phyloP scores from a whole-genome alignment of 805 yeast genomes.

The Pichia thaimueangensis region DNA sequence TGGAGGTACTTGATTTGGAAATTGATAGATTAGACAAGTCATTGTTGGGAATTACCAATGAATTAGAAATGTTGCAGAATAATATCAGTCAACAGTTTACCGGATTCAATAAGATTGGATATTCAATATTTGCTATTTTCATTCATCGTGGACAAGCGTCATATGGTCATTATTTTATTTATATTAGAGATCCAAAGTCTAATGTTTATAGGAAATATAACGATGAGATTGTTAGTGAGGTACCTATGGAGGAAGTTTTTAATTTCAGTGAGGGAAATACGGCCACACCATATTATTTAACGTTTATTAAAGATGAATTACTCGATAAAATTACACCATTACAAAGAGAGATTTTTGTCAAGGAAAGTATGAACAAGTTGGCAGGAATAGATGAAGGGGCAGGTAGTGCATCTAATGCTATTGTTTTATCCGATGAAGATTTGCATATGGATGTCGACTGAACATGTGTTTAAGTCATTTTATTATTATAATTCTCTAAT shows the following conservation, averaged over 20 bases:
- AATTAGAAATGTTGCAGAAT: constrained; percentile 39
- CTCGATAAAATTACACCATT: constrained; percentile 59
- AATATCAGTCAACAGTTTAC: constrained; percentile 57
- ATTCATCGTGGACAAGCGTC: constrained; percentile 95
- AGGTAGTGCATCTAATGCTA: neutral
- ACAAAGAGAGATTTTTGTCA: constrained; percentile 36
- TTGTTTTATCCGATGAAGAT: neutral
- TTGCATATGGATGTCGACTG: constrained; percentile 4
- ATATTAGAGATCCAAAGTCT: constrained; percentile 68
- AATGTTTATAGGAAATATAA: constrained; percentile 82
- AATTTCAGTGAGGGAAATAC: constrained; percentile 63
- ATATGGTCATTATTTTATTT: constrained; percentile 96
- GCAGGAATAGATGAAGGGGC: too few relatives aligned
- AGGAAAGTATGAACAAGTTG: constrained; percentile 4
- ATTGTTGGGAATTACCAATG: constrained; percentile 31
- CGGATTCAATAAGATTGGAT: constrained; percentile 57
- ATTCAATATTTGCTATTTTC: constrained; percentile 83
- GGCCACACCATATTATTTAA: constrained; percentile 92
- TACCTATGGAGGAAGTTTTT: constrained; percentile 56
- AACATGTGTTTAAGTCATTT: neutral
- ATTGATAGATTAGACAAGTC: constrained; percentile 42
- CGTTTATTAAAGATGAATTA: constrained; percentile 63
- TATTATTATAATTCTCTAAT: too few relatives aligned
- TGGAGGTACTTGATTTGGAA: constrained; percentile 42
- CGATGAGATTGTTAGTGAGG: constrained; percentile 91